Evolutionary conservation across 2,329 filamentous ascomycete genomes (phyloP).

Genomic region (Neonectria coccinea): DNA sequence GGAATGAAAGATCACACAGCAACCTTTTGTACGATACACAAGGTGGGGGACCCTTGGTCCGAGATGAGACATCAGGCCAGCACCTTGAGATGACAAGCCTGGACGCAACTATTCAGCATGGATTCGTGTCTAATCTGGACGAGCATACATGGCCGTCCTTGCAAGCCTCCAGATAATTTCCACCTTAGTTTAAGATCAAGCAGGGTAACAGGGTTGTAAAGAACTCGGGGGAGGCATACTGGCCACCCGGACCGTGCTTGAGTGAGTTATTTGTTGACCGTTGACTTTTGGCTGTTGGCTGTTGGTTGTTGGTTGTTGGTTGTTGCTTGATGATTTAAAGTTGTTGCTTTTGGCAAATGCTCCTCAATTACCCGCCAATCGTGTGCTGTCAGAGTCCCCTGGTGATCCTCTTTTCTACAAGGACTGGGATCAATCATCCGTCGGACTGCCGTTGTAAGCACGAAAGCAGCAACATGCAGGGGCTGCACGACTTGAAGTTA

Average conservation of each 20-base stretch:
- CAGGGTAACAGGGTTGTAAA: not conserved
- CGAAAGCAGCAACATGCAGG: no score
- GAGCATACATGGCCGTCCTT: not conserved
- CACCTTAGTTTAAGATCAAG: not conserved
- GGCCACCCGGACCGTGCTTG: not conserved
- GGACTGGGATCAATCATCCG: no score
- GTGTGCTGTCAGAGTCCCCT: not conserved
- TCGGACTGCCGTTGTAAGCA: no score
- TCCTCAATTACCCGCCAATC: not conserved
- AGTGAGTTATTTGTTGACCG: not conserved
- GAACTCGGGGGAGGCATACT: not conserved
- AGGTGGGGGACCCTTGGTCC: not conserved
- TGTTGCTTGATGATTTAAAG: not conserved
- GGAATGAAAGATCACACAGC: not conserved
- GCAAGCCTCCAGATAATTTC: not conserved
- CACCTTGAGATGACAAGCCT: not conserved
- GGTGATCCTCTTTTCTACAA: not conserved
- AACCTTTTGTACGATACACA: not conserved
- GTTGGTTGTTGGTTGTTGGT: not conserved
- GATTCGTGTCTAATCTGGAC: not conserved
- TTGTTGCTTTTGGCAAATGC: not conserved
- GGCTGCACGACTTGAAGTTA: no score
- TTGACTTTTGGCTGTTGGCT: not conserved
- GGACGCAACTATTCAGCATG: not conserved
- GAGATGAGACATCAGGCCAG: not conserved